A percentile compares a stretch with the other conserved stretches of the same genome.
phyloP scores from a whole-genome alignment of 2,329 filamentous ascomycete species.

The Aspergillus sp. region DNA sequence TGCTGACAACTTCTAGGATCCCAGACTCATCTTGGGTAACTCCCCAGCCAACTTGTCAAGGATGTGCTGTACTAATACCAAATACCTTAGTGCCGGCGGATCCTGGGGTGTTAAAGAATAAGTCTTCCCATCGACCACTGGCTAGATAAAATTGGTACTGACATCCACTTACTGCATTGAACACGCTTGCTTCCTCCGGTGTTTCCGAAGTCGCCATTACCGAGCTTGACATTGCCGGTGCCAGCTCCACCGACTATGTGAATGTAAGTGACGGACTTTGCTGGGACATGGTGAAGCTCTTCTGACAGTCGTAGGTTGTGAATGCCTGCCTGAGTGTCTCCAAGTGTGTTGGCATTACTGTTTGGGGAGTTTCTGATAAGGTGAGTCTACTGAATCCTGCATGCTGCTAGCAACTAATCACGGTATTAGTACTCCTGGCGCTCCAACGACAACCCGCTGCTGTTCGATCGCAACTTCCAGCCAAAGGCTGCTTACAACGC shows the following conservation, averaged over 20 bases:
- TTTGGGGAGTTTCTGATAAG: constrained; percentile 53
- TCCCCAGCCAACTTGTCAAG: background rate
- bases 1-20: constrained; percentile 39
- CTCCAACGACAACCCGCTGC: constrained; percentile 31
- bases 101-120: constrained; percentile 12
- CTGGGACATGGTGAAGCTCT: constrained; percentile 17
- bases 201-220: background rate
- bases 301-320: constrained; percentile 29
- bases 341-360: constrained; percentile 65
- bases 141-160: background rate
- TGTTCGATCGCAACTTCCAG: constrained; percentile 42
- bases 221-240: constrained; percentile 37
- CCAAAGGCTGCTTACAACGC: constrained; percentile 43
- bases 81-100: constrained; percentile 30
- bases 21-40: constrained; percentile 52
- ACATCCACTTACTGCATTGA: constrained; percentile 41
- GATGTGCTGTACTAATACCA: background rate
- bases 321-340: constrained; percentile 57
- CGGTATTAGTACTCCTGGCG: constrained; percentile 40
- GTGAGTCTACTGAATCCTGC: constrained; percentile 7
- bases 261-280: constrained; percentile 30
- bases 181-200: constrained; percentile 51
- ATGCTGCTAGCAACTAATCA: background rate
- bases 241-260: constrained; percentile 56
- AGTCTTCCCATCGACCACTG: background rate